phyloP scores from a whole-genome alignment of 2,329 filamentous ascomycete species.

The Hypoxylon sp. region DNA sequence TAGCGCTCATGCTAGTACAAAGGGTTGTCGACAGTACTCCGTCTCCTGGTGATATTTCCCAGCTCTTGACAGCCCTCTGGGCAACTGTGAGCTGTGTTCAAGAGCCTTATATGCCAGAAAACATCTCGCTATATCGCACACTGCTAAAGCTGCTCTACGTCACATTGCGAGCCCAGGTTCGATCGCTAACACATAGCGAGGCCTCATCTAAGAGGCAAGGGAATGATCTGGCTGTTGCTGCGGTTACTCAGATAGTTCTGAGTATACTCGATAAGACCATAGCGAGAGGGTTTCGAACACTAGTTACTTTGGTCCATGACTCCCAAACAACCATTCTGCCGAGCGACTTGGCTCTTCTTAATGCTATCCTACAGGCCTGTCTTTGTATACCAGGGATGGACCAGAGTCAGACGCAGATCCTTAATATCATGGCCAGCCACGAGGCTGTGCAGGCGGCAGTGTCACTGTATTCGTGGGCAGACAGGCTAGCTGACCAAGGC shows the following conservation, averaged over 20 bases:
- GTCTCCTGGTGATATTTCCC: constrained; percentile 62
- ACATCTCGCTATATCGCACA: constrained; percentile 80
- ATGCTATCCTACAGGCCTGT: constrained; percentile 86
- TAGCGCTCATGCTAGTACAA: constrained; percentile 85
- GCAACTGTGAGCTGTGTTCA: constrained; percentile 66
- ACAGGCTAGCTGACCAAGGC: constrained; percentile 78
- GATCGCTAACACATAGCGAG: constrained; percentile 43
- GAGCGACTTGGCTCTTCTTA: constrained; percentile 87
- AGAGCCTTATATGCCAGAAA: constrained; percentile 64
- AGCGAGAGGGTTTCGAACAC: constrained; percentile 81
- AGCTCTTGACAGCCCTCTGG: constrained; percentile 64
- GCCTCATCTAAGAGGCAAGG: constrained; percentile 46
- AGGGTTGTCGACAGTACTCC: constrained; percentile 73
- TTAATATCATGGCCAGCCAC: constrained; percentile 76
- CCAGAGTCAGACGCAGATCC: constrained; percentile 75
- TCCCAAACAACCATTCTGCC: constrained; percentile 73
- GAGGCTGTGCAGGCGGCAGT: constrained; percentile 83
- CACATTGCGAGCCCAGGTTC: constrained; percentile 74
- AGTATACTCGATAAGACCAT: constrained; percentile 85
- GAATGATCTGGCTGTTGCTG: constrained; percentile 55
- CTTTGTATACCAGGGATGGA: constrained; percentile 82
- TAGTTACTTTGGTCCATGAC: constrained; percentile 86
- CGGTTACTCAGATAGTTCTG: constrained; percentile 72
- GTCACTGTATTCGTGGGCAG: constrained; percentile 93
- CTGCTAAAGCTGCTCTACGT: constrained; percentile 89